Conservation (phyloP, 768 basidiomycete genomes). For the Nidula microcarpa region DNA sequence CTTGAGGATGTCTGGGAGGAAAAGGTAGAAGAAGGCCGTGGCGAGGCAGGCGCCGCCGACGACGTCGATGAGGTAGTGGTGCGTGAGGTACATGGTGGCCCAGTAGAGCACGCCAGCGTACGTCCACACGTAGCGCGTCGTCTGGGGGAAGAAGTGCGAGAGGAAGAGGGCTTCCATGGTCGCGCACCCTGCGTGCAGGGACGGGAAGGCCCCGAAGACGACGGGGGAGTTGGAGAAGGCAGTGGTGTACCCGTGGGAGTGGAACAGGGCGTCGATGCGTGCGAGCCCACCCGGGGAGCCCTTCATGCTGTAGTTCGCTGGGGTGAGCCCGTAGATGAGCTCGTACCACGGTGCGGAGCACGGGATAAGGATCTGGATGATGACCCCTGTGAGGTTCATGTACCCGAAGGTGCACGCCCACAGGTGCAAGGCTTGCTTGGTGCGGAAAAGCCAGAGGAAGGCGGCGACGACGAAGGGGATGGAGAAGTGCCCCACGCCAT, state of each 20-base stretch:
- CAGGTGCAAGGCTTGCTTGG: constrained; percentile 73
- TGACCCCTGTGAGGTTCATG: constrained; percentile 86
- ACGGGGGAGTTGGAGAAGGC: constrained; percentile 86
- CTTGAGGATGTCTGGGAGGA: constrained; percentile 79
- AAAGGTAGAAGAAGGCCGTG: constrained; percentile 81
- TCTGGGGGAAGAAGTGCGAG: constrained; percentile 89
- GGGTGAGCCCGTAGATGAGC: constrained; percentile 92
- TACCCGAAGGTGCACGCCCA: constrained; percentile 91
- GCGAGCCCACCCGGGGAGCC: constrained; percentile 93
- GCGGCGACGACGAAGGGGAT: constrained; percentile 85
- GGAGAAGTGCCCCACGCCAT: constrained; percentile 90
- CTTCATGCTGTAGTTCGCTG: constrained; percentile 87
- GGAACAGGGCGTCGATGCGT: constrained; percentile 88
- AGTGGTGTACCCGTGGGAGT: constrained; percentile 68
- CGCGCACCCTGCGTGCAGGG: constrained; percentile 85
- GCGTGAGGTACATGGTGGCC: constrained; percentile 98
- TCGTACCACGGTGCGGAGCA: constrained; percentile 99
- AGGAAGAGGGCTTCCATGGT: constrained; percentile 93
- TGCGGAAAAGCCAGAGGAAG: constrained; percentile 86
- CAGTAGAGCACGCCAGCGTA: constrained; percentile 90
- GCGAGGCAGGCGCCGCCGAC: constrained; percentile 92
- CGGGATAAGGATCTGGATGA: constrained; percentile 85
- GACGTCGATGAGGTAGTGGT: constrained; percentile 98
- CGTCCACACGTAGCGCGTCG: constrained; percentile 65
- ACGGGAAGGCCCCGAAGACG: constrained; percentile 96